A percentile compares a stretch with the other conserved stretches of the same genome.
Evolutionary conservation across 2,329 filamentous ascomycete species (phyloP).

Genomic region (Eutypella sp.): DNA sequence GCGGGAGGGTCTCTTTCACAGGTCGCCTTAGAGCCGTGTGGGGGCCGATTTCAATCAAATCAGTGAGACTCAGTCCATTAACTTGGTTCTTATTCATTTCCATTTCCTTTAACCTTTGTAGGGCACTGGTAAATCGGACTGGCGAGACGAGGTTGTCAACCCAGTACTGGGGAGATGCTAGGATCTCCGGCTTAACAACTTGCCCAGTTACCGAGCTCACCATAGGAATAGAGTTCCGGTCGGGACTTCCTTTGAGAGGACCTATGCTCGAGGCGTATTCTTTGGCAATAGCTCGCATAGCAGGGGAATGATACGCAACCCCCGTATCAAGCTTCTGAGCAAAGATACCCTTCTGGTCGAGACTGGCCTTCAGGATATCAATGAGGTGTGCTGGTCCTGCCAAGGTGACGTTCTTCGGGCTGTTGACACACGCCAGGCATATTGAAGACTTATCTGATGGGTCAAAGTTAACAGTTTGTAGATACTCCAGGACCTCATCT

Average conservation of each 20-base stretch:
- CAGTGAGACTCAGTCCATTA: too few species aligned
- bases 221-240: conserved; percentile 6
- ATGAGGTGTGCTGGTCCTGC: conserved; percentile 14
- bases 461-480: conserved; percentile 11
- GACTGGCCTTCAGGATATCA: conserved; percentile 13
- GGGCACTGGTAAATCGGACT: not conserved
- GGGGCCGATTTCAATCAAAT: conserved; percentile 9
- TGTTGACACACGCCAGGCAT: conserved; percentile 25
- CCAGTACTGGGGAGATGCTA: conserved; percentile 13
- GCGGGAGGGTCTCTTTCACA: not conserved
- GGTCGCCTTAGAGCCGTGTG: conserved; percentile 3
- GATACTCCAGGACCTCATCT: conserved; percentile 1
- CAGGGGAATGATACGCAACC: conserved; percentile 16
- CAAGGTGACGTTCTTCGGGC: conserved; percentile 20
- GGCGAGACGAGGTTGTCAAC: conserved; percentile 1
- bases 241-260: not conserved
- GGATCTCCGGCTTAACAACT: not conserved
- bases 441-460: conserved; percentile 2
- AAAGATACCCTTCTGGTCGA: conserved; percentile 16
- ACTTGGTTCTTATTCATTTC: too few species aligned
- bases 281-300: not conserved
- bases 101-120: not conserved
- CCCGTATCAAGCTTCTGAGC: conserved; percentile 19
- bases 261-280: not conserved
- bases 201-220: conserved; percentile 2